Evolutionary conservation across 345 rosid genomes (phyloP).

Genomic region (Salix purpurea): DNA sequence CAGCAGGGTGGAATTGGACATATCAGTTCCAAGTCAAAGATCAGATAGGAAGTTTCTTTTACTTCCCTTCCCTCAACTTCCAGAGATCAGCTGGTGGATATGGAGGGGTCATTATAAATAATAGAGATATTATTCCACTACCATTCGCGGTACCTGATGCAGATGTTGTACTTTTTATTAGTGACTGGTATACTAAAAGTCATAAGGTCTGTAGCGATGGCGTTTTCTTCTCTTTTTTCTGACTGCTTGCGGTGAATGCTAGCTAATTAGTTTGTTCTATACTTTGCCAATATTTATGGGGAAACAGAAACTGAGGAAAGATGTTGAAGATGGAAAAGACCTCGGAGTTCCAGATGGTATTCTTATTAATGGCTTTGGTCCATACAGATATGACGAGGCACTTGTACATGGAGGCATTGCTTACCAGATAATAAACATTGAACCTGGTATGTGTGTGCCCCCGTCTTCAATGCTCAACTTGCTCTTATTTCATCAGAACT

Average conservation of each 20-base stretch:
- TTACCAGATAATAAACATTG: conserved; percentile 64
- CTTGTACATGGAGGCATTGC: conserved; percentile 48
- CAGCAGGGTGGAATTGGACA: conserved; percentile 36
- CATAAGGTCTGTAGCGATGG: conserved; percentile 54
- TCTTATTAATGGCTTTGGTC: conserved; percentile 78
- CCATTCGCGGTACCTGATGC: conserved; percentile 29
- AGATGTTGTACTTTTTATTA: conserved; percentile 19
- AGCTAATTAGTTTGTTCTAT: conserved; percentile 2
- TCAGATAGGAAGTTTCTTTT: conserved; percentile 36
- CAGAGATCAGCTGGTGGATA: conserved; percentile 37
- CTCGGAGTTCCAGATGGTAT: conserved; percentile 76
- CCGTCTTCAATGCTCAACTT: not conserved
- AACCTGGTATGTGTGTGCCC: conserved; percentile 54
- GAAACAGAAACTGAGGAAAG: conserved; percentile 66
- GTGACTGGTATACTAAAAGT: conserved; percentile 43
- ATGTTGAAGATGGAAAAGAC: conserved; percentile 51
- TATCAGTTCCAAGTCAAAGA: conserved; percentile 34
- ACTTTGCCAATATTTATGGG: conserved; percentile 9
- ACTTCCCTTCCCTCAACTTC: conserved; percentile 30
- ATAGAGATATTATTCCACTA: conserved; percentile 26
- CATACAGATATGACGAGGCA: conserved; percentile 54
- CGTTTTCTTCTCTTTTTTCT: not conserved
- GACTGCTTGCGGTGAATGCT: conserved; percentile 10
- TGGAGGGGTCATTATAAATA: conserved; percentile 30
- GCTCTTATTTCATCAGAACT: not conserved